Percentiles rank a stretch among this genome's conserved stretches.
Evolutionary conservation across 2,329 filamentous ascomycete genomes (phyloP).

Genomic region (Aspergillus latus): DNA sequence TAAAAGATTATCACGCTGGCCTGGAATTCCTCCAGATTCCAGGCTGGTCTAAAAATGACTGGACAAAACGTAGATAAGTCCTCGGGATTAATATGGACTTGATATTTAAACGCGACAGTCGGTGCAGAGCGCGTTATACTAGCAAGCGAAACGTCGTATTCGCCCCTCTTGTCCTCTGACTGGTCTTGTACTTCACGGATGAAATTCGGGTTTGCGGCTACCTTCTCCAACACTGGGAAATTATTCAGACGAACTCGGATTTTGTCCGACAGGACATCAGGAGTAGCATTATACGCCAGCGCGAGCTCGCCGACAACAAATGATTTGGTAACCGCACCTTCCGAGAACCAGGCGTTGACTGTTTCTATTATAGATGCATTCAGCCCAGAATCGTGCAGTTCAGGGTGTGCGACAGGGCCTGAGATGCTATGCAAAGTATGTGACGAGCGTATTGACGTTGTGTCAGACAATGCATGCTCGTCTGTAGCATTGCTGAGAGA

Average conservation of each 20-base stretch:
- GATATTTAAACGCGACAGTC: conserved; percentile 87
- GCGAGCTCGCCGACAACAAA: conserved; percentile 87
- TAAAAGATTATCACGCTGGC: conserved; percentile 85
- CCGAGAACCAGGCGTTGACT: conserved; percentile 79
- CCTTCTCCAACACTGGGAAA: conserved; percentile 82
- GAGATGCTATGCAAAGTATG: conserved; percentile 71
- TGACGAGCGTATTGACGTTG: conserved; percentile 85
- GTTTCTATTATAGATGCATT: conserved; percentile 90
- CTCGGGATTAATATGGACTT: conserved; percentile 69
- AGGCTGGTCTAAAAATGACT: conserved; percentile 69
- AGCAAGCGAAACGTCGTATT: conserved; percentile 74
- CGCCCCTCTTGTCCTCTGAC: conserved; percentile 65
- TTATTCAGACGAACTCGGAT: conserved; percentile 82
- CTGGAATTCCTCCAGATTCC: conserved; percentile 82
- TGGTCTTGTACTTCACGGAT: conserved; percentile 60
- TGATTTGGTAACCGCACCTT: conserved; percentile 67
- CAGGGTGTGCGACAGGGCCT: conserved; percentile 73
- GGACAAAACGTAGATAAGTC: conserved; percentile 64
- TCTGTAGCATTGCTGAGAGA: conserved; percentile 57
- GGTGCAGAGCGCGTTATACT: conserved; percentile 65
- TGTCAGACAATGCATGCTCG: conserved; percentile 74
- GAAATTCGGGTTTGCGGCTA: conserved; percentile 91
- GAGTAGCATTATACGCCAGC: conserved; percentile 67
- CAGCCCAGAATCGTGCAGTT: conserved; percentile 74
- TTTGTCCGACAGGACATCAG: conserved; percentile 40